Evolutionary conservation across 768 basidiomycete species (phyloP), one percentile per base, ranked within the genome.

Genomic region (Nidula microcarpa): DNA sequence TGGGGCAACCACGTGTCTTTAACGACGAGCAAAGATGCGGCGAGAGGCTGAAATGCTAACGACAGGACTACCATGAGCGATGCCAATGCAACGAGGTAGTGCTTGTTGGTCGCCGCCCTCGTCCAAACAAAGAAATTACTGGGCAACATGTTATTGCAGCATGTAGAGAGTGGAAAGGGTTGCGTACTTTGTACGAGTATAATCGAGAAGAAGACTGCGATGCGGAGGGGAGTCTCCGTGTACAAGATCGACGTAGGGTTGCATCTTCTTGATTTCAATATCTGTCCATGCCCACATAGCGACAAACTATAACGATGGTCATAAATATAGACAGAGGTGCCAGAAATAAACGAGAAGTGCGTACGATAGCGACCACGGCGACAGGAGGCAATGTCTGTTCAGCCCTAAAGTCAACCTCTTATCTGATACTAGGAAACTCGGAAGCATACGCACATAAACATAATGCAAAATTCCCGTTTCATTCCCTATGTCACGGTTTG

Each of bases 181-280:
- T 11, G 9, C 33, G 9, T 49, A 79, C 79, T 76, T 81, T n/a
- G 68, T 67, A 17, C 78, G 72, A 0, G 80, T 81, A 53, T 84
- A 82, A 61, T 84, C 82, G 33, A 84, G 62, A 10, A 84, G 64
- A 11, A 82, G 64, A 64, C 79, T 79, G 6, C 74, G 73, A 51
- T 80, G 68, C 6, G 82, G 73, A 0, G 79, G 77, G 1, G 81
- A 75, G 53, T 81, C 74, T 1, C 82, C 82, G 47, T 78, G 77
- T 2, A 79, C 77, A 9, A 82, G 75, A 55, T 82, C 80, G 18
- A 84, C 74, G 59, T 82, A 84, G 6, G 82, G 82, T 78, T 82
- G 82, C 66, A 83, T 74, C 61, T 75, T 79, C 58, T 81, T 79
- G 48, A 84, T 77, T 54, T 81, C 81, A 23, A 78, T 69, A 57